Percentiles rank a stretch among this genome's conserved stretches.
Evolutionary conservation across 78 protist species (phyloP).

Genomic region (Planoprotostelium fungivorum): DNA sequence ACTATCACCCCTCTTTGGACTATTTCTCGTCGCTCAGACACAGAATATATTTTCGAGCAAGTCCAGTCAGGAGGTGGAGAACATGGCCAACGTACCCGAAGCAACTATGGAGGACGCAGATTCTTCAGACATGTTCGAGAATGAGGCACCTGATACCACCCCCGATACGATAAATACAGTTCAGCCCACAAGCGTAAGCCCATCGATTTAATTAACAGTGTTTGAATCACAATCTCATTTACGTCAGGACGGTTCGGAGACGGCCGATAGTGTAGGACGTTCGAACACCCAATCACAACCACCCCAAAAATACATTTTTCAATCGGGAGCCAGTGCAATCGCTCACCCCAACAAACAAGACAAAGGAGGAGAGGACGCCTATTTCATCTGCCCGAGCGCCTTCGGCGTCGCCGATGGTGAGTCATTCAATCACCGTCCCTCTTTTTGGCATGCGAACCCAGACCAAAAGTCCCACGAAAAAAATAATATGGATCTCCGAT

Average conservation of each 20-base stretch:
- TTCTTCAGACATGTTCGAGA: background rate
- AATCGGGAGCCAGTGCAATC: constrained; percentile 38
- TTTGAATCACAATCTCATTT: background rate
- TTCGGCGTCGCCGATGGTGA: constrained; percentile 49
- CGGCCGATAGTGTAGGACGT: background rate
- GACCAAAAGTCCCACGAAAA: too few species aligned
- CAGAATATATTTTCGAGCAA: background rate
- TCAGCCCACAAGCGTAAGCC: background rate
- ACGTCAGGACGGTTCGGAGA: background rate
- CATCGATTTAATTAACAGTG: background rate
- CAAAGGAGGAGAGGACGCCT: constrained; percentile 62
- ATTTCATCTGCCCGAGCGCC: constrained; percentile 23
- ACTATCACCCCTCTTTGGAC: background rate
- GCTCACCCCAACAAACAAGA: constrained; percentile 61
- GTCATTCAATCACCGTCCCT: background rate
- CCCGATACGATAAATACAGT: background rate
- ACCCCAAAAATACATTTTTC: background rate
- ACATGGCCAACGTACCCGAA: background rate
- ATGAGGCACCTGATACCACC: background rate
- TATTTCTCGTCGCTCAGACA: background rate
- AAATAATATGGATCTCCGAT: too few species aligned
- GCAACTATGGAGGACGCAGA: background rate
- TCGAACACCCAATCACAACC: background rate
- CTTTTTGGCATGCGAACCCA: background rate
- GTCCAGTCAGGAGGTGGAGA: background rate